Conservation (phyloP, 345 rosid genomes). For the Microthlaspi erraticum region DNA sequence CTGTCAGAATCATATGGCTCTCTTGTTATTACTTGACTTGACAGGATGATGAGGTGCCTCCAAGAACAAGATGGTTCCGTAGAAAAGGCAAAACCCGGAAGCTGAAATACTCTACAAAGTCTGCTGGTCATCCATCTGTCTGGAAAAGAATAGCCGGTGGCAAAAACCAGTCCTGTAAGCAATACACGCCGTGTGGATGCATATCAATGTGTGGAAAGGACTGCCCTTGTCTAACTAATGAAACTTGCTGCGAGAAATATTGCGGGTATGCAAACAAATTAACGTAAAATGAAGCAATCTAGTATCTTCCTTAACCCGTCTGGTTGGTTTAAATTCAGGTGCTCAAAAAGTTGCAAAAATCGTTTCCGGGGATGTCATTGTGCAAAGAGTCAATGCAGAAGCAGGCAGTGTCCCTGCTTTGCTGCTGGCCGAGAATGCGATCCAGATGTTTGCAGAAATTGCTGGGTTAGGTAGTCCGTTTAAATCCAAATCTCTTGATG, state of each 20-base stretch:
- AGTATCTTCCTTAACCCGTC: conserved; percentile 6
- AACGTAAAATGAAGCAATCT: conserved; percentile 19
- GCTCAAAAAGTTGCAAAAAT: conserved; percentile 97
- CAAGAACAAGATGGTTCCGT: conserved; percentile 80
- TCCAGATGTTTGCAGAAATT: conserved; percentile 98
- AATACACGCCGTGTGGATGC: conserved; percentile 96
- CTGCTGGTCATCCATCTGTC: conserved; percentile 94
- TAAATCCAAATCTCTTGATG: conserved; percentile 21
- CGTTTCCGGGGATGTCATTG: conserved; percentile 99
- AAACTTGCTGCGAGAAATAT: conserved; percentile 96
- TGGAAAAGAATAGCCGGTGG: conserved; percentile 99
- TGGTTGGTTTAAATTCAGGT: conserved; percentile 55
- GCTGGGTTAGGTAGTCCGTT: conserved; percentile 87
- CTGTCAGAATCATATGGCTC: conserved; percentile 14
- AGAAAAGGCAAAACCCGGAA: conserved; percentile 89
- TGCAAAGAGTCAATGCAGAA: conserved; percentile 99
- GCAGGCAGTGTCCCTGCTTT: conserved; percentile 98
- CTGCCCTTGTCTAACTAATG: conserved; percentile 83
- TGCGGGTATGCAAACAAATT: conserved; percentile 75
- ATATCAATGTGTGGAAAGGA: conserved; percentile 88
- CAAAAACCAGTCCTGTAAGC: conserved; percentile 86
- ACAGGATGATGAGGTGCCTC: conserved; percentile 80
- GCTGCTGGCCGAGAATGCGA: conserved; percentile 99
- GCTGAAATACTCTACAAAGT: conserved; percentile 92
- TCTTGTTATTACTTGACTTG: conserved; percentile 22